Percentiles rank a stretch among this genome's conserved stretches.
phyloP scores from a whole-genome alignment of 805 yeast genomes.

The Kodamaea sagamina region DNA sequence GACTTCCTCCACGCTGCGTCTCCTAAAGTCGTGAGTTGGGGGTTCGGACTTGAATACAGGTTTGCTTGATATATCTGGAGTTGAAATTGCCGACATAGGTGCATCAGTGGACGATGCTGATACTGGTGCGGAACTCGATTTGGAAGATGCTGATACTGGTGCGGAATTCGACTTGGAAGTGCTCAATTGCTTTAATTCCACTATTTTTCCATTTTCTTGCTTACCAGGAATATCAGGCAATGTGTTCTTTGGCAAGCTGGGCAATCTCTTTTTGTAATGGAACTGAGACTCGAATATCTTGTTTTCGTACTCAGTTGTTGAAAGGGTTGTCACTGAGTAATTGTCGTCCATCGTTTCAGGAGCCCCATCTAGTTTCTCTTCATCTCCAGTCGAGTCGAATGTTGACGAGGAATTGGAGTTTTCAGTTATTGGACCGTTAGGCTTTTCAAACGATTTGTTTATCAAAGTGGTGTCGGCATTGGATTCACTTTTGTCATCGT shows the following conservation, averaged over 20 bases:
- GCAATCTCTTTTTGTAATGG: conserved; percentile 27
- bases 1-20: background rate
- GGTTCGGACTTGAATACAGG: background rate
- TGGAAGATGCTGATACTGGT: no score
- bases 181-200: background rate
- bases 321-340: conserved; percentile 33
- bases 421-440: background rate
- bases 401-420: conserved; percentile 4
- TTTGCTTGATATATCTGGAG: no score
- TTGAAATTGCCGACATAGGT: no score
- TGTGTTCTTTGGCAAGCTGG: conserved; percentile 15
- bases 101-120: no score
- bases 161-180: no score
- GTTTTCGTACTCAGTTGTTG: conserved; percentile 42
- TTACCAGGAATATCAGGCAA: background rate
- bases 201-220: conserved; percentile 1
- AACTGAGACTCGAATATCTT: conserved; percentile 41
- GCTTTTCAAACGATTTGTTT: conserved; percentile 3
- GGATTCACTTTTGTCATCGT: background rate
- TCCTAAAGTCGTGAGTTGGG: background rate
- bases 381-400: background rate
- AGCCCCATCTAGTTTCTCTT: background rate
- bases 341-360: conserved; percentile 20
- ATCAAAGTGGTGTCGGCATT: background rate
- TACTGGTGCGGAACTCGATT: no score